Conservation (phyloP, 768 basidiomycete genomes). For the Mrakia gelida region DNA sequence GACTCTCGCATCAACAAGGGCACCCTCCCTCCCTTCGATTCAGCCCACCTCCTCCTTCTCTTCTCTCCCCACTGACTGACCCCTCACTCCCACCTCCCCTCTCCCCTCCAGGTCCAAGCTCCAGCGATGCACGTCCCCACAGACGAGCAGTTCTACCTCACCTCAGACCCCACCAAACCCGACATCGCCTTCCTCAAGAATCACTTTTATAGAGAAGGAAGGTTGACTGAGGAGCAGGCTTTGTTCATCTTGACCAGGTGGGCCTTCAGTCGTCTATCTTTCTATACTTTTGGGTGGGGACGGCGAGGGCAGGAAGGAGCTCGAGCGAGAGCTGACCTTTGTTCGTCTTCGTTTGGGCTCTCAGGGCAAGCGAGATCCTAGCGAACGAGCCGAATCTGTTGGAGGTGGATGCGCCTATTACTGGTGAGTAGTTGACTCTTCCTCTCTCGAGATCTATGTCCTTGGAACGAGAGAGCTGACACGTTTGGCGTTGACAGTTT, state of each 20-base stretch:
- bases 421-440: slow-evolving; percentile 4
- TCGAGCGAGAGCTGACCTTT: neutral
- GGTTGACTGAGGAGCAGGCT: slow-evolving; percentile 30
- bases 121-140: slow-evolving; percentile 29
- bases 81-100: too few relatives aligned
- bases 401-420: slow-evolving; percentile 31
- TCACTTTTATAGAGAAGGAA: slow-evolving; percentile 31
- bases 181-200: slow-evolving; percentile 33
- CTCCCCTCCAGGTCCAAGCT: slow-evolving; percentile 25
- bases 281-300: too few relatives aligned
- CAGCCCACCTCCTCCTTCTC: too few relatives aligned
- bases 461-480: too few relatives aligned
- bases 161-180: slow-evolving; percentile 31
- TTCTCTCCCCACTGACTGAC: neutral
- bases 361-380: slow-evolving; percentile 26
- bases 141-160: slow-evolving; percentile 30
- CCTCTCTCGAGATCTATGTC: neutral
- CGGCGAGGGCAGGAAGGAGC: neutral
- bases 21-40: too few relatives aligned
- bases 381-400: slow-evolving; percentile 28
- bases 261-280: neutral
- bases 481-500: too few relatives aligned
- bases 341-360: neutral
- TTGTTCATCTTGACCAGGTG: slow-evolving; percentile 26
- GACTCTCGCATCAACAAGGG: too few relatives aligned